These are phyloP conservation scores for Debaryomycetaceae sp. DNA, from an alignment of 1,139 yeast genomes.

Conservation along the genomic window DNA sequence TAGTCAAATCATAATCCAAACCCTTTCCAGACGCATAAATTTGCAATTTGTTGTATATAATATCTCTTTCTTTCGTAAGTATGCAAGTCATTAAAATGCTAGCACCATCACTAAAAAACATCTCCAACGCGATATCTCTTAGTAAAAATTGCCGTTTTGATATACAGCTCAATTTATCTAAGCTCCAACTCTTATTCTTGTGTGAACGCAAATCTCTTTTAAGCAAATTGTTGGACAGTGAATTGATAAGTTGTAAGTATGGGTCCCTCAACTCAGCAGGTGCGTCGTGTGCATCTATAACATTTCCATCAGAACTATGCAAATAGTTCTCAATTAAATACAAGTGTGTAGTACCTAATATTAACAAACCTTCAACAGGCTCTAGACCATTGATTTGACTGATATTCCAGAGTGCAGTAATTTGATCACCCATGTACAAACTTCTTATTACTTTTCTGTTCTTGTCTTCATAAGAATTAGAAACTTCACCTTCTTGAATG, in stretches of 20 bases:
- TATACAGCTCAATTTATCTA: constrained; percentile 55
- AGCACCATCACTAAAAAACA: constrained; percentile 71
- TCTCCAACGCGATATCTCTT: constrained; percentile 75
- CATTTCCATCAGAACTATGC: constrained; percentile 56
- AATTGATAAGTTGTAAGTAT: constrained; percentile 55
- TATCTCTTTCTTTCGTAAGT: constrained; percentile 51
- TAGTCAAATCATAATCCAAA: constrained; percentile 49
- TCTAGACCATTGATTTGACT: constrained; percentile 72
- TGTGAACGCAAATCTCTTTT: constrained; percentile 31
- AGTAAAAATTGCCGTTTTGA: constrained; percentile 72
- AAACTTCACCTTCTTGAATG: constrained; percentile 11
- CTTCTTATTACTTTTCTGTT: constrained; percentile 71
- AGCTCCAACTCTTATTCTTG: constrained; percentile 52
- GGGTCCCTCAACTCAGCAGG: constrained; percentile 61
- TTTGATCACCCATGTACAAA: constrained; percentile 67
- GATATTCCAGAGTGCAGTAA: constrained; percentile 69
- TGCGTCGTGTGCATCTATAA: constrained; percentile 66
- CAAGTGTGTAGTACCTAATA: constrained; percentile 59
- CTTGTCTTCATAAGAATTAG: constrained; percentile 54
- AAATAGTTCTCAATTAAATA: constrained; percentile 71
- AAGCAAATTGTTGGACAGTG: constrained; percentile 24
- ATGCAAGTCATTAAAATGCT: constrained; percentile 61
- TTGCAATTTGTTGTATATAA: constrained; percentile 47
- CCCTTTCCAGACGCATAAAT: constrained; percentile 45
- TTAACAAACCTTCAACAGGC: constrained; percentile 68